Percentiles rank a stretch among this genome's conserved stretches.
These are phyloP conservation scores for Cyberlindnera meyerae DNA, from an alignment of 805 yeast species.

Conservation along the genomic window DNA sequence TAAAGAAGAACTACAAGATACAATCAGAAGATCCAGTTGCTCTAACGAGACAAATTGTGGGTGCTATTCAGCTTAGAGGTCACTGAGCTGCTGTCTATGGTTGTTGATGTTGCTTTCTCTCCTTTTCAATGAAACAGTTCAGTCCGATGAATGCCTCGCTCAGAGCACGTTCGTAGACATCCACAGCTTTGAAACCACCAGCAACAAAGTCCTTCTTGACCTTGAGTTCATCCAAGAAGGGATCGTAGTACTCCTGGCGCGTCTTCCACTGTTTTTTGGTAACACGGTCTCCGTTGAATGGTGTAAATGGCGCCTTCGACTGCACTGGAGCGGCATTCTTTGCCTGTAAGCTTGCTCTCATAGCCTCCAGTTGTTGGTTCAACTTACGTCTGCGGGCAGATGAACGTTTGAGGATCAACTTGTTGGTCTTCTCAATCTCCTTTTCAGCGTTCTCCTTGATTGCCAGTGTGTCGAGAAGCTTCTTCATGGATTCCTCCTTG, in stretches of 20 bases:
- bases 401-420: constrained; percentile 55
- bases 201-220: constrained; percentile 68
- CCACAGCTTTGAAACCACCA: constrained; percentile 74
- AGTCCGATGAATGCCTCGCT: constrained; percentile 89
- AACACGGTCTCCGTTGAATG: constrained; percentile 87
- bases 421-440: constrained; percentile 48
- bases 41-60: constrained; percentile 40
- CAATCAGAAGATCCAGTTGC: constrained; percentile 9
- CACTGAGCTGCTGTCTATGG: constrained; percentile 3
- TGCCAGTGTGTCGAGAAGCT: constrained; percentile 49
- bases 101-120: constrained; percentile 29
- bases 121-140: constrained; percentile 71
- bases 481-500: constrained; percentile 50
- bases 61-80: constrained; percentile 47
- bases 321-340: constrained; percentile 17
- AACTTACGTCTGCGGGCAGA: constrained; percentile 55
- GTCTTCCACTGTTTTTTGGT: constrained; percentile 46
- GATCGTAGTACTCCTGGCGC: constrained; percentile 52
- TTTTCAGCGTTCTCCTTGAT: constrained; percentile 40
- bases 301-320: constrained; percentile 71
- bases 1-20: constrained; percentile 29
- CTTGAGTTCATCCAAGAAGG: constrained; percentile 49
- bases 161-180: constrained; percentile 68
- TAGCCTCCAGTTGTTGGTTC: constrained; percentile 34
- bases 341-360: constrained; percentile 26